Base-by-base conservation (phyloP, 371 early-diverging fungal genomes). In the Rhizopus arrhizus region DNA sequence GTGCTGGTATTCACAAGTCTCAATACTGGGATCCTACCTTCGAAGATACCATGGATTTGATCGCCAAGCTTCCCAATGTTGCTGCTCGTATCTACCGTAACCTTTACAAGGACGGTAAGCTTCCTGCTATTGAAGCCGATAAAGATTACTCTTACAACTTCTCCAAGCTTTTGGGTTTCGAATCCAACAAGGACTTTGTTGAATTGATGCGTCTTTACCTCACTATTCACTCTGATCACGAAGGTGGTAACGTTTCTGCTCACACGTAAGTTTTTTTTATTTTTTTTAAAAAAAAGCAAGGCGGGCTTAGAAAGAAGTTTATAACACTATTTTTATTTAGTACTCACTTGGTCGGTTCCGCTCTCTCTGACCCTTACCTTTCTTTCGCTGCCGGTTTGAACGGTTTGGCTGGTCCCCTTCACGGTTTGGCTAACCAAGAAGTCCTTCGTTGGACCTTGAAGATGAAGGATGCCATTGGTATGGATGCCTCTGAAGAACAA, bases 401-500 rank as follows among this genome's bases (percentile, higher is more conserved):
- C 87, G 97, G 97, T 73, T 87, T 98, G 48, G 99, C 99, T 68
- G 99, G 99, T 70, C 99, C 99, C 62, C 91, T 98, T 64, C 99
- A 98, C 90, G 99, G 99, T 74, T 89, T 98, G 59, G 99, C 99
- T 68, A 98, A 98, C 94, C 99, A 98, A 84, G 98, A 98, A 82
- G 99, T 98, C 54, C 88, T 98, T 62, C 91, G 96, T 72, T 98
- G 95, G 95, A 94, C 92, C 75, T 73, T 94, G 69, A 91, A 96
- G 86, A 87, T 98, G 91, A 87, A 89, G 70, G 86, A 91, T 59
- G 83, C 86, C 70, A 86, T 94, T 60, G 95, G 97, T 72, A 77
- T 85, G 60, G 87, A 89, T 56, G 92, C 93, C 47, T 84, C 91
- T 62, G 97, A 97, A 73, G 93, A 94, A 69, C 82, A 91, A 69